Base-by-base conservation (phyloP, 345 rosid species). In the Eucalyptus pauciflora region DNA sequence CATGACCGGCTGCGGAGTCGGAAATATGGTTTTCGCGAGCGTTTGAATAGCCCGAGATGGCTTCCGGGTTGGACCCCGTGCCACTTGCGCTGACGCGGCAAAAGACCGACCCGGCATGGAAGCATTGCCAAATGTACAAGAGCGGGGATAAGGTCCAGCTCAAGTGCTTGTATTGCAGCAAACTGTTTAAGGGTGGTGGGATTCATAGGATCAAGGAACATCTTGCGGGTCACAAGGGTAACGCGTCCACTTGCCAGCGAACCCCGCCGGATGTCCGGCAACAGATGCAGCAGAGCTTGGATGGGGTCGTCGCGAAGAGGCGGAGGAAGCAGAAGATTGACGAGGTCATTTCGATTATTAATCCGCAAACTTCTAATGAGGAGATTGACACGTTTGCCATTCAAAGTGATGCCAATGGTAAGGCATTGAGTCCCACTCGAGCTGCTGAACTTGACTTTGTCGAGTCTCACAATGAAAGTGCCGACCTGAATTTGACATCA, bases 61-160 rank as follows among this genome's bases (percentile, higher is more conserved):
- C 92, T 80, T 90, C 94, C 37, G 93, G 93, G 89, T 89, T 94
- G 87, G 97, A 96, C 51, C 96, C 92, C 33, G 86, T 94, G 87
- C 95, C 99, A 20, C 91, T 95, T 18, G 93, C 98, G 45, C 92
- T 95, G 31, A 94, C 98, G 31, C 92, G 96, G 2, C 99, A 95
- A 86, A 98, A 97, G 86, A 95, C 96, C 58, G 99, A 98, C 93
- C 97, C 95, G n/a, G 98, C 99, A 18, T 97, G 99, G 99, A 94
- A 95, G 88, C 99, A 98, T 89, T 97, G 99, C 90, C 94, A 95
- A 86, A 94, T 96, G 92, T 95, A 93, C 89, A 95, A 95, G 92
- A 93, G 94, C 89, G 99, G 95, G 14, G 96, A 95, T 31, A 93
- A 93, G 89, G 93, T 94, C 45, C 99, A 95, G 88, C 92, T 98